Evolutionary conservation across 176 grass and related monocot species (phyloP), one percentile per base, ranked within the genome.

Genomic region (Hyparrhenia diplandra): DNA sequence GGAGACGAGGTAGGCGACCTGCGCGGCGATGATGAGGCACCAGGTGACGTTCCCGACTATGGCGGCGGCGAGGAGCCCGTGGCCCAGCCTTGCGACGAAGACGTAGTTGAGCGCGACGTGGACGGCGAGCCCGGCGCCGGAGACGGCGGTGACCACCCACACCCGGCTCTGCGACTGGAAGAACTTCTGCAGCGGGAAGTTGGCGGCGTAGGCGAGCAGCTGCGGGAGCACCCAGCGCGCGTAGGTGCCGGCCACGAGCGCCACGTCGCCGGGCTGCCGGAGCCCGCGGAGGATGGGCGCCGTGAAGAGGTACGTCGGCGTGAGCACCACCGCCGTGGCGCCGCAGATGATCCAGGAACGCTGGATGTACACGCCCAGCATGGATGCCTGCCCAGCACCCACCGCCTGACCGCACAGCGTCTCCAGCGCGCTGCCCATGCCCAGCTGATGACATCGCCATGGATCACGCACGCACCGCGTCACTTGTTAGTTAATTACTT

Each of bases 151-250:
- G 82, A 94, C 78, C 57, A 28, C 78, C 91, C 91, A 94, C 11
- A 94, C 88, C 40, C 82, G 87, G 85, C 85, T 94, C 82, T 90
- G 91, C 18, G 91, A 7, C 75, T 90, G 88, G 68, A 88, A 94
- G 73, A 94, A 94, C 51, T 94, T 94, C 80, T 88, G 91, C 16
- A 94, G 85, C 45, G 91, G 91, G 83, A 91, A 94, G 82, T 94
- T 94, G 36, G 83, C 63, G 21, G 88, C 91, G 80, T 90, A 85
- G n/a, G 91, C 91, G 34, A 88, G 81, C 0, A 94, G 66, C 85
- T 91, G 91, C 23, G 88, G 91, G 21, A 78, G 1, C 3, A 68
- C 82, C 88, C 84, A 94, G 1, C 85, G 80, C 5, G 79, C 42
- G 71, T 88, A 94, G 6, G 18, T 46, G 0, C 91, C 85, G 1